Evolutionary conservation across 2,329 filamentous ascomycete species (phyloP), one percentile per base, ranked within the genome.

Genomic region (Colletotrichum sp.): DNA sequence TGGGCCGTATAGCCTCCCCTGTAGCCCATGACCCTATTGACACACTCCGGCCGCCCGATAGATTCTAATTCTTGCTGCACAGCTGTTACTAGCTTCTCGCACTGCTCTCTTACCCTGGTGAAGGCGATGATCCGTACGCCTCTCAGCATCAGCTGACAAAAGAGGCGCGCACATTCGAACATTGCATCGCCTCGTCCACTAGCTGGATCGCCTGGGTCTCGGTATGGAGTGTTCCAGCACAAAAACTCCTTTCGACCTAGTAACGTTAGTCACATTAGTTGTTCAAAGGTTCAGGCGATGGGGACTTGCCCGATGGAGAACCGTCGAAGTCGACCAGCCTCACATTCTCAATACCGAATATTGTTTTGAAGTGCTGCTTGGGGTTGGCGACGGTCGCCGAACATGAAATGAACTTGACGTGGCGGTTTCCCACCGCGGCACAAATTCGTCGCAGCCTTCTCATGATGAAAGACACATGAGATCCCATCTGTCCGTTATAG

Each of bases 221-320:
- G 98, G 84, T 92, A 98, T 0, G 97, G 97, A 0, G 96, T 98
- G 80, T 99, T 99, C 97, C 97, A 99, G 84, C 96, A 99, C 8
- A 99, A 82, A 74, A 99, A 99, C 81, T 99, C 96, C 82, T 99
- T 99, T 26, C 95, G 90, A 0, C 96, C 95, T 78, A 52, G 10
- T 21, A 16, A 55, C 5, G 32, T 57, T n/a, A 68, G 66, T 44
- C 32, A 39, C 21, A 36, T 32, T 65, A 28, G 24, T 13, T 9
- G 34, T 8, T 30, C 15, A 18, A 9, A 24, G 32, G 13, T n/a
- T 24, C 24, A 52, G 13, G 24, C 32, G 5, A 30, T 8, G 16
- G 10, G 55, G 6, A 52, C 59, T 13, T 73, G 75, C 77, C 85
- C 8, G 95, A 95, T 0, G 97, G 97, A 0, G 96, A 98, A 2